A percentile compares a stretch with the other conserved stretches of the same genome.
Evolutionary conservation across 2,329 filamentous ascomycete genomes (phyloP).

Genomic region (Xylariaceae sp.): DNA sequence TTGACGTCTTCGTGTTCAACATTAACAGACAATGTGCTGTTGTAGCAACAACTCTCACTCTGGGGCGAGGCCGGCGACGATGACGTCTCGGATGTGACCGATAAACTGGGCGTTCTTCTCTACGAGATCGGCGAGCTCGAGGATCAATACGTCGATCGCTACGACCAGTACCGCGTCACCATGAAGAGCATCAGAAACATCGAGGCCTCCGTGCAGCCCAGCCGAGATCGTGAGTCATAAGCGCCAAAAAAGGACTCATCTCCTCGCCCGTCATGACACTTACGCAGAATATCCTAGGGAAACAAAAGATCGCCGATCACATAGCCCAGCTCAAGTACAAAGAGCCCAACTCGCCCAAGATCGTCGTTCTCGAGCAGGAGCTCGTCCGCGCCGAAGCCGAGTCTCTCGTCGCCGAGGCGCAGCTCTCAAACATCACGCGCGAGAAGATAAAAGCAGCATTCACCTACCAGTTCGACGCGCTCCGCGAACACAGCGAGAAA

Average conservation of each 20-base stretch:
- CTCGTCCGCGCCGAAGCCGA: constrained; percentile 97
- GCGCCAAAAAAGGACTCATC: constrained; percentile 14
- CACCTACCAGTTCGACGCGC: constrained; percentile 94
- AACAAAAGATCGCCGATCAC: constrained; percentile 98
- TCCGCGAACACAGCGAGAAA: constrained; percentile 97
- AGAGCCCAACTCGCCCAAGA: constrained; percentile 95
- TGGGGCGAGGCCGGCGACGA: constrained; percentile 97
- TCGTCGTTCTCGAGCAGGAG: constrained; percentile 96
- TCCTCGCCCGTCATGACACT: constrained; percentile 12
- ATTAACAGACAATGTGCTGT: constrained; percentile 9
- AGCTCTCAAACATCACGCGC: constrained; percentile 97
- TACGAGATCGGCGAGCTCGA: constrained; percentile 98
- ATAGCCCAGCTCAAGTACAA: constrained; percentile 99
- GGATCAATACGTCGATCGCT: constrained; percentile 96
- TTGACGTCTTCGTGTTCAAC: constrained; percentile 4
- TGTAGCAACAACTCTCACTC: constrained; percentile 95
- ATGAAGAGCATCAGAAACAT: constrained; percentile 99
- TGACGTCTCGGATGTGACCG: constrained; percentile 96
- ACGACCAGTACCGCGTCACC: constrained; percentile 97
- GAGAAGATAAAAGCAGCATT: constrained; percentile 99
- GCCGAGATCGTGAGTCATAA: constrained; percentile 74
- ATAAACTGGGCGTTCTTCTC: constrained; percentile 95
- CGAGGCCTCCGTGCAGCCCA: constrained; percentile 95
- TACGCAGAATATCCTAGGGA: constrained; percentile 53
- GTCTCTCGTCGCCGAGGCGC: constrained; percentile 96